These are phyloP conservation scores for Didymellaceae sp. DNA, from an alignment of 2,329 filamentous ascomycete genomes.

Conservation along the genomic window DNA sequence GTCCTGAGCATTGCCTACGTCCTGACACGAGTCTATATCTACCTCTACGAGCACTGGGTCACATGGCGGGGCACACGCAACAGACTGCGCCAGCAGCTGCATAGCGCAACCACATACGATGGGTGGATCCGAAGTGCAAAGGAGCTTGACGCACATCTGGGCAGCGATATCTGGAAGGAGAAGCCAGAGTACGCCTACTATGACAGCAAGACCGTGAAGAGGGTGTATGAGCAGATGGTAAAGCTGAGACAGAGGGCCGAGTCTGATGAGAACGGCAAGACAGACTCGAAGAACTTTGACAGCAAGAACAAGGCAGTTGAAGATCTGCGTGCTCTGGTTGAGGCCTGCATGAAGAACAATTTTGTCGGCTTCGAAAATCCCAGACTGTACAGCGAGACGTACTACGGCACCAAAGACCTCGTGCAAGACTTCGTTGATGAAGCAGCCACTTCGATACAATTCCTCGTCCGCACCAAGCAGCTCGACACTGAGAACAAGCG, in stretches of 20 bases:
- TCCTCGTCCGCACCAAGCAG: slow-evolving; percentile 72
- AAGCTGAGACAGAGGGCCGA: slow-evolving; percentile 63
- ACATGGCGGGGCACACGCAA: slow-evolving; percentile 86
- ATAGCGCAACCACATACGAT: slow-evolving; percentile 73
- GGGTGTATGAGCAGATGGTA: slow-evolving; percentile 77
- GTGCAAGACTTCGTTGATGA: slow-evolving; percentile 92
- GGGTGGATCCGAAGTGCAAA: slow-evolving; percentile 85
- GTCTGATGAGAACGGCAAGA: slow-evolving; percentile 59
- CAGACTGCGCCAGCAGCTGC: slow-evolving; percentile 72
- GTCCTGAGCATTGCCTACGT: slow-evolving; percentile 78
- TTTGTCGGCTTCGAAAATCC: slow-evolving; percentile 95
- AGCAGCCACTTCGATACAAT: slow-evolving; percentile 70
- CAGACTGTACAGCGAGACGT: slow-evolving; percentile 94
- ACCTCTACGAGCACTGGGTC: slow-evolving; percentile 87
- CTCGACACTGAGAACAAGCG: slow-evolving; percentile 77
- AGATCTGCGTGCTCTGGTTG: slow-evolving; percentile 77
- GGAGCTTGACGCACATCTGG: slow-evolving; percentile 79
- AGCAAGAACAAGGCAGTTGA: slow-evolving; percentile 64
- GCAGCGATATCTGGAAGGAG: slow-evolving; percentile 80
- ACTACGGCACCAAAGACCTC: slow-evolving; percentile 94
- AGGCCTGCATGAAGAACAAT: slow-evolving; percentile 96
- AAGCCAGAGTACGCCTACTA: slow-evolving; percentile 79
- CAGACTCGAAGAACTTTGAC: slow-evolving; percentile 29
- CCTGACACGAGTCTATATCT: slow-evolving; percentile 86
- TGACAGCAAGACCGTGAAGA: slow-evolving; percentile 80